Conservation (phyloP, 768 basidiomycete genomes). For the Tephrocybe sp. region DNA sequence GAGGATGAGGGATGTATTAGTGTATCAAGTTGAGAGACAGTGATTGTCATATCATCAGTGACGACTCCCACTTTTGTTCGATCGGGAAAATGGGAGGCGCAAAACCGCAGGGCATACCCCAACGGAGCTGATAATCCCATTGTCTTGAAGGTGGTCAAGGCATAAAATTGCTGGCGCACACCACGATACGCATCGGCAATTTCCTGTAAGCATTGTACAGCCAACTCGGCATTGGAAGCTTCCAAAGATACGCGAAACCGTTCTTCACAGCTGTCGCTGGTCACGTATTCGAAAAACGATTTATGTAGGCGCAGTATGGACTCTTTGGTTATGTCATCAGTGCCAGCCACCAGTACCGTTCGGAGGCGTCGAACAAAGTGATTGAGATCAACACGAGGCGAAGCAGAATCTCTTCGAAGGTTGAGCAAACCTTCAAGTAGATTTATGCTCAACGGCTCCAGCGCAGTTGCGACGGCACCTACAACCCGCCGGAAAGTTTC, state of each 20-base stretch:
- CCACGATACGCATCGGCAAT: neutral
- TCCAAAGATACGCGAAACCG: constrained; percentile 3
- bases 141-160: neutral
- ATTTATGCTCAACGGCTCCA: neutral
- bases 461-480: neutral
- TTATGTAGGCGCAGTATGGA: constrained; percentile 1
- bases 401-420: neutral
- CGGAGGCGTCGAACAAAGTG: constrained; percentile 5
- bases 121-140: neutral
- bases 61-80: neutral
- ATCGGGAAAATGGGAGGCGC: constrained; percentile 2
- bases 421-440: constrained; percentile 1
- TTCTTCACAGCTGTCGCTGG: neutral
- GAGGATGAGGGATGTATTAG: neutral
- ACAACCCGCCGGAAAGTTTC: constrained; percentile 8
- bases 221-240: neutral
- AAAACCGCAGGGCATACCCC: constrained; percentile 2
- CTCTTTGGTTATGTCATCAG: neutral
- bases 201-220: neutral
- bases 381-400: neutral
- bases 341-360: constrained; percentile 1
- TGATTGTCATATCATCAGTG: neutral
- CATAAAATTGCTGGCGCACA: neutral
- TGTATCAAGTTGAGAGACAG: neutral
- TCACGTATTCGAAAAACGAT: constrained; percentile 9